phyloP scores from a whole-genome alignment of 1,139 yeast genomes.

The Diutina sp. region DNA sequence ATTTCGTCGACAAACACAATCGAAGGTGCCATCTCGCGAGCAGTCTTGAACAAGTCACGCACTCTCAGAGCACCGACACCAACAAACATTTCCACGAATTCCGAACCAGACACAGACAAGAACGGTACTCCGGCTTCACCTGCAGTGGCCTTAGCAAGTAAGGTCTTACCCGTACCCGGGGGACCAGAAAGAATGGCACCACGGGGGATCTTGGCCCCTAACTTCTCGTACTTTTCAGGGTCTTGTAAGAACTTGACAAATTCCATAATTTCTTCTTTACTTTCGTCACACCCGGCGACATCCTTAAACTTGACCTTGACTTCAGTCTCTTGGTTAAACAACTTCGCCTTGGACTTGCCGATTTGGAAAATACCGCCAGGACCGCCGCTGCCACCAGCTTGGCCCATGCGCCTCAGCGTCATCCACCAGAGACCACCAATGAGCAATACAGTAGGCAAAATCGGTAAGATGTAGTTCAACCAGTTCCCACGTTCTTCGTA shows the following conservation, averaged over 20 bases:
- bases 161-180: slow-evolving; percentile 81
- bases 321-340: slow-evolving; percentile 59
- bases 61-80: slow-evolving; percentile 80
- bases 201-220: slow-evolving; percentile 76
- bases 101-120: slow-evolving; percentile 72
- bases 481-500: slow-evolving; percentile 51
- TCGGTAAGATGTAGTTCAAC: slow-evolving; percentile 41
- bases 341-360: slow-evolving; percentile 58
- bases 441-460: slow-evolving; percentile 57
- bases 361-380: slow-evolving; percentile 51
- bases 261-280: slow-evolving; percentile 77
- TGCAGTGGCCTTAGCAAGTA: slow-evolving; percentile 72
- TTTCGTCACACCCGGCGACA: slow-evolving; percentile 78
- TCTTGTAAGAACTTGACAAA: slow-evolving; percentile 68
- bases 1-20: slow-evolving; percentile 75
- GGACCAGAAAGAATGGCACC: slow-evolving; percentile 79
- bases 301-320: slow-evolving; percentile 64
- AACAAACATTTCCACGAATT: slow-evolving; percentile 72
- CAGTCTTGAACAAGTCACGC: slow-evolving; percentile 68
- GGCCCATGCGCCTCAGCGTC: slow-evolving; percentile 16
- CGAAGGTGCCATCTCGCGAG: slow-evolving; percentile 71
- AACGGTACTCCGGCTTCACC: slow-evolving; percentile 83
- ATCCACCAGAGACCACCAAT: slow-evolving; percentile 65
- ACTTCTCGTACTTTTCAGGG: slow-evolving; percentile 58
- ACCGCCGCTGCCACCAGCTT: slow-evolving; percentile 35